phyloP scores from a whole-genome alignment of 805 yeast species.

The Sugiyamaella americana region DNA sequence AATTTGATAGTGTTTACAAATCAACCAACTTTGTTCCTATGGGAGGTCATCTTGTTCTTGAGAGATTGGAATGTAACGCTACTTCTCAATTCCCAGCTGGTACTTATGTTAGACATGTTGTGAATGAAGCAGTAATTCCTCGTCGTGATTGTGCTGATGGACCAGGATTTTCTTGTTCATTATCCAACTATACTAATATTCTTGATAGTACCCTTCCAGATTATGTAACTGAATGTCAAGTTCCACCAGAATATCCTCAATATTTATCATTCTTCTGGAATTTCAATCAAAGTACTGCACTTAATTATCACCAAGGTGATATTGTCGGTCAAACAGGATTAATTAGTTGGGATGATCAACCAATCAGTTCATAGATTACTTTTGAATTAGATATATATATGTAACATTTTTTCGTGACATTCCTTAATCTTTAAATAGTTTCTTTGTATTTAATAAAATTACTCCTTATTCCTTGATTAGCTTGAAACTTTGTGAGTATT shows the following conservation, averaged over 20 bases:
- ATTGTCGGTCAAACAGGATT: slow-evolving; percentile 5
- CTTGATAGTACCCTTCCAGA: slow-evolving; percentile 11
- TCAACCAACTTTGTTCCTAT: slow-evolving; percentile 48
- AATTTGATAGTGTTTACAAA: slow-evolving; percentile 36
- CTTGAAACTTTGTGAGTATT: too few relatives aligned
- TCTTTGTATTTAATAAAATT: too few relatives aligned
- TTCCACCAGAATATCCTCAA: slow-evolving; percentile 18
- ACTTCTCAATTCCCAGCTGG: slow-evolving; percentile 24
- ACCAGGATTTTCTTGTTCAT: slow-evolving; percentile 47
- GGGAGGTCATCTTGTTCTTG: slow-evolving; percentile 51
- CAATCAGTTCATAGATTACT: neutral
- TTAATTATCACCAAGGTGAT: slow-evolving; percentile 8
- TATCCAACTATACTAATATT: slow-evolving; percentile 26
- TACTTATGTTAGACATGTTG: slow-evolving; percentile 41
- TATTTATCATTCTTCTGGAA: slow-evolving; percentile 32
- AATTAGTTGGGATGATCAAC: slow-evolving; percentile 15
- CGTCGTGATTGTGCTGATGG: slow-evolving; percentile 44
- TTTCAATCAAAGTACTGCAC: slow-evolving; percentile 13
- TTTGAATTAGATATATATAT: too few relatives aligned
- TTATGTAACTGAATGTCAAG: slow-evolving; percentile 15
- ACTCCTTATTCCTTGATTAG: too few relatives aligned
- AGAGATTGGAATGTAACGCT: slow-evolving; percentile 42
- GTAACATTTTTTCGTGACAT: too few relatives aligned
- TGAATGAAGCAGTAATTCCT: slow-evolving; percentile 53
- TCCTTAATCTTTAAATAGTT: too few relatives aligned